phyloP scores from a whole-genome alignment of 23 red algal species.

The Gracilaria caudata region DNA sequence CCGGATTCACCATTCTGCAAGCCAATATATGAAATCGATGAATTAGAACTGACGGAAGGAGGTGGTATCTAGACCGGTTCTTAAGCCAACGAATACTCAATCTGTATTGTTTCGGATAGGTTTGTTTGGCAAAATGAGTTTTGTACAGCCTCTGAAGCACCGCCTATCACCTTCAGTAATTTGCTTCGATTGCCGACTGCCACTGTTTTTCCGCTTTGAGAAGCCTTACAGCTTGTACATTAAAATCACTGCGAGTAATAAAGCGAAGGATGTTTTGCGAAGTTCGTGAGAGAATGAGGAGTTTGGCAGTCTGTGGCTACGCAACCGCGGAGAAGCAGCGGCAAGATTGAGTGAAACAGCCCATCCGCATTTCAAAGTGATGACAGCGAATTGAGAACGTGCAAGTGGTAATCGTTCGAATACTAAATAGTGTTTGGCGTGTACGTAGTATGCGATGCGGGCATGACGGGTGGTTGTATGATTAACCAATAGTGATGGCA shows the following conservation, averaged over 20 bases:
- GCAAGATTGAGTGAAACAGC: too few relatives aligned
- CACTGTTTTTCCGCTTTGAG: background rate
- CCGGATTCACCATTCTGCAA: constrained; percentile 80
- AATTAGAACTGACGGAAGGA: constrained; percentile 59
- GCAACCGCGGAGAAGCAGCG: too few relatives aligned
- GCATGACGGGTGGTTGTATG: background rate
- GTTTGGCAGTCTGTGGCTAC: too few relatives aligned
- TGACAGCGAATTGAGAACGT: too few relatives aligned
- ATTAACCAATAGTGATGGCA: background rate
- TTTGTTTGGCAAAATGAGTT: too few relatives aligned
- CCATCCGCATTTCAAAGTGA: too few relatives aligned
- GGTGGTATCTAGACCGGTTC: constrained; percentile 47
- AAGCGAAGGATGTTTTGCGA: background rate
- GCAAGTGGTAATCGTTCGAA: too few relatives aligned
- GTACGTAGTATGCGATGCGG: background rate
- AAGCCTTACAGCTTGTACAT: background rate
- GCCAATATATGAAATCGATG: constrained; percentile 75
- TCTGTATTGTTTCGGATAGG: too few relatives aligned
- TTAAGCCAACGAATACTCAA: too few relatives aligned
- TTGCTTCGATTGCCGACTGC: too few relatives aligned
- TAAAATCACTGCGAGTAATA: background rate
- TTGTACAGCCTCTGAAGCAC: too few relatives aligned
- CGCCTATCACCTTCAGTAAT: too few relatives aligned
- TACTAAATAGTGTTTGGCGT: background rate
- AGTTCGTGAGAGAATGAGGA: background rate